These are phyloP conservation scores for Testicularia cyperi DNA, from an alignment of 1,284 basidiomycete species.

Conservation along the genomic window DNA sequence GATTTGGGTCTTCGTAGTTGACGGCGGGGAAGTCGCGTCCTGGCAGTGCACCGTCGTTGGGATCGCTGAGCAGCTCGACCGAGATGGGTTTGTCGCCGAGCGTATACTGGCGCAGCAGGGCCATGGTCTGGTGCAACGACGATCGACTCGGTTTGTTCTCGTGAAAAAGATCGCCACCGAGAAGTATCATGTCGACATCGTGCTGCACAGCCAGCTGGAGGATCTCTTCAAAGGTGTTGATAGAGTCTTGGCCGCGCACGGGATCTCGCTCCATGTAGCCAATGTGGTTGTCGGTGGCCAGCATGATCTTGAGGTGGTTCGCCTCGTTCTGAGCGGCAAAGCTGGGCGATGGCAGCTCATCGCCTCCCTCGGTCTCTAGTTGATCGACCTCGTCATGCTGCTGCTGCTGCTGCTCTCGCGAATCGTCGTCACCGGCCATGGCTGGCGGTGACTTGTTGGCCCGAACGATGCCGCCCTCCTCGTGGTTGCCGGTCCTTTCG, in stretches of 20 bases:
- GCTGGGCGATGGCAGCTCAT: slow-evolving; percentile 12
- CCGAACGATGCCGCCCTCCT: no score
- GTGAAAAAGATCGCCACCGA: slow-evolving; percentile 95
- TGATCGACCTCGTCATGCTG: no score
- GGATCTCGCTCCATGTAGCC: slow-evolving; percentile 94
- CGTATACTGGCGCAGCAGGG: slow-evolving; percentile 85
- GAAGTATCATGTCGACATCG: slow-evolving; percentile 67
- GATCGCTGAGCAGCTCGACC: slow-evolving; percentile 87
- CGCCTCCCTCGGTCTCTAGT: no score
- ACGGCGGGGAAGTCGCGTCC: slow-evolving; percentile 74
- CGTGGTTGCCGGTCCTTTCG: no score
- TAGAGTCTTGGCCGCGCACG: slow-evolving; percentile 87
- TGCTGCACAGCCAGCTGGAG: slow-evolving; percentile 83
- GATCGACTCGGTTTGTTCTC: slow-evolving; percentile 93
- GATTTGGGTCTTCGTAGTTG: slow-evolving; percentile 95
- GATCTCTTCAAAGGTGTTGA: slow-evolving; percentile 93
- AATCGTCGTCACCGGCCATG: no score
- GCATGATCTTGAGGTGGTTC: slow-evolving; percentile 49
- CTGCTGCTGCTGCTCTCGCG: no score
- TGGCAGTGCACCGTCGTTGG: slow-evolving; percentile 69
- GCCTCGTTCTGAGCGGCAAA: slow-evolving; percentile 20
- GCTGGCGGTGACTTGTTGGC: no score
- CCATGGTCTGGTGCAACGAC: slow-evolving; percentile 72
- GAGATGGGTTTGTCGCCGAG: slow-evolving; percentile 82
- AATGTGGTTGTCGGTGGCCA: slow-evolving; percentile 64